Base-by-base conservation (phyloP, 192 early-diverging fungal species). In the Chytriomyces sp. region DNA sequence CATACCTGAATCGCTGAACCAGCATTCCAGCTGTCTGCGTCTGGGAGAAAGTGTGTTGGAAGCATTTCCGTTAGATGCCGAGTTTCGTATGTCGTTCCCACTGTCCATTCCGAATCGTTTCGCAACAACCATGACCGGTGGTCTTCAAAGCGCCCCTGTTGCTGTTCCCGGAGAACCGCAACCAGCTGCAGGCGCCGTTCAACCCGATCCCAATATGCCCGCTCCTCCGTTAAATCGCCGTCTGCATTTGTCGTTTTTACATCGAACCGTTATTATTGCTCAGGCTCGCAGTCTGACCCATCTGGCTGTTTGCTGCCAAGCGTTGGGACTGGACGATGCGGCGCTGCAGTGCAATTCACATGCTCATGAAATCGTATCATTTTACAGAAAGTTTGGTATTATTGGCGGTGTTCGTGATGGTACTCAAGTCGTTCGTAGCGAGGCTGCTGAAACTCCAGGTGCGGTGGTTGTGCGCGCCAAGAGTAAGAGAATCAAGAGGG, bases 1-100 rank as follows among this genome's bases (percentile, higher is more conserved):
- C 61, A 84, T 77, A 45, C 79, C 81, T 64, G 78, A 78, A 23
- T 82, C 87, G 0, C 80, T 89, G 47, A 71, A 83, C 16, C 79
- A 72, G 71, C 83, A 89, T 63, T 81, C 81, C n/a, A 82, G 81
- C 45, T 86, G 82, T 60, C 50, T 76, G 53, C 68, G 79, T 11
- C 68, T 89, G 2, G 85, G 80, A 4, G 87, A 89, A 48, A 81
- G 72, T 13, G 83, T 84, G 0, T 70, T 89, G 18, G 87, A 89
- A 64, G 86, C 87, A 47, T 84, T 77, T 49, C 81, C 84, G 7
- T 64, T 84, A 47, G 85, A 73, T 11, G 28, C 53, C 6, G 71
- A 62, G 8, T 73, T 73, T 61, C 71, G 85, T n/a, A 65, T 82
- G 67, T 47, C 49, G 45, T 79, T 80, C 60, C 61, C 72, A 57